Conservation (phyloP, 192 early-diverging fungal genomes). For the Lobulomyces angularis region DNA sequence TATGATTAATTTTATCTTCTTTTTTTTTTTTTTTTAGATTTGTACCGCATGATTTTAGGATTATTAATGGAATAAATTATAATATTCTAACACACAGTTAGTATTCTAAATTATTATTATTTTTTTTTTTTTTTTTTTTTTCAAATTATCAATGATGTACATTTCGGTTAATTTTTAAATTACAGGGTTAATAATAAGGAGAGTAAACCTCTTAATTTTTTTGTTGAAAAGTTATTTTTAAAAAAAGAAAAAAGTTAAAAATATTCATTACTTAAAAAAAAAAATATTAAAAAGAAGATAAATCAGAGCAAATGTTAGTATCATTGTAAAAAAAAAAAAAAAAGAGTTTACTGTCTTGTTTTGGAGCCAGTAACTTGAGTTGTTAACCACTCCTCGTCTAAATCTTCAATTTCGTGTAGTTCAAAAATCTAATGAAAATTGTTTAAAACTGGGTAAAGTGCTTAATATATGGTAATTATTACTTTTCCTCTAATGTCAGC, state of each 20-base stretch:
- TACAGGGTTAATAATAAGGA: background rate
- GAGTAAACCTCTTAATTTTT: too few species aligned
- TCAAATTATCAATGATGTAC: background rate
- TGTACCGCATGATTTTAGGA: slow-evolving; percentile 21
- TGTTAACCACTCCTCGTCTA: slow-evolving; percentile 58
- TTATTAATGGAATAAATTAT: slow-evolving; percentile 7
- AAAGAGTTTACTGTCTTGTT: slow-evolving; percentile 24
- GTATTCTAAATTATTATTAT: background rate
- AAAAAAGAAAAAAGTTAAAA: too few species aligned
- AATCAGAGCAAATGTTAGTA: too few species aligned
- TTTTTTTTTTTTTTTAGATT: slow-evolving; percentile 4
- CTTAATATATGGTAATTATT: background rate
- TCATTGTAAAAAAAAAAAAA: too few species aligned
- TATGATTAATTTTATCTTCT: background rate
- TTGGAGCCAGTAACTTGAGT: slow-evolving; percentile 29
- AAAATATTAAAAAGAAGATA: too few species aligned
- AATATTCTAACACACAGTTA: too few species aligned
- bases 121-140: background rate
- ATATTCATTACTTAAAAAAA: too few species aligned
- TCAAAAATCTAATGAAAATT: slow-evolving; percentile 42
- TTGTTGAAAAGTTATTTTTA: too few species aligned
- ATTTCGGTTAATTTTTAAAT: background rate
- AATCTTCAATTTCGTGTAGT: slow-evolving; percentile 49
- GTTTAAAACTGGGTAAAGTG: background rate
- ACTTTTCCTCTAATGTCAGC: slow-evolving; percentile 50